These are phyloP conservation scores for Linderina pennispora DNA, from an alignment of 192 early-diverging fungal genomes.

Conservation along the genomic window DNA sequence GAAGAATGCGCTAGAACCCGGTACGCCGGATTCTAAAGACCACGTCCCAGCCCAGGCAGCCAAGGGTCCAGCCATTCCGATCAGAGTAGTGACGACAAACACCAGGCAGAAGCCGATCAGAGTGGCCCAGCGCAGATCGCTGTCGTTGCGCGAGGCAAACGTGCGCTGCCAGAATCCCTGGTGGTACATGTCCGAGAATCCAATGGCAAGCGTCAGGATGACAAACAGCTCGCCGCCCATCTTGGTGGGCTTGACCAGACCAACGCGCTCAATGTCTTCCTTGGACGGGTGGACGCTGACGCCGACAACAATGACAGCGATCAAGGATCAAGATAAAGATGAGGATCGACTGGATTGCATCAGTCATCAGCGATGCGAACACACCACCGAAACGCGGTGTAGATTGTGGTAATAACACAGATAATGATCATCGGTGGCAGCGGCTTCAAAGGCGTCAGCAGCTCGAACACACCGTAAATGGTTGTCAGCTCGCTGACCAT, in stretches of 20 bases:
- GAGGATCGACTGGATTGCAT: constrained; percentile 55
- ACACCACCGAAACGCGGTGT: constrained; percentile 65
- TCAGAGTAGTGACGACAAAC: constrained; percentile 49
- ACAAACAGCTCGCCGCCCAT: constrained; percentile 59
- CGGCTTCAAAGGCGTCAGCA: constrained; percentile 51
- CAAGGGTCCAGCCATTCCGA: constrained; percentile 59
- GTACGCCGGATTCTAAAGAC: constrained; percentile 38
- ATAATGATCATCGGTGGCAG: constrained; percentile 53
- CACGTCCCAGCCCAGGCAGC: constrained; percentile 60
- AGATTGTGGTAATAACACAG: constrained; percentile 58
- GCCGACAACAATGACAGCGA: constrained; percentile 50
- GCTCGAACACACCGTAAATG: constrained; percentile 51
- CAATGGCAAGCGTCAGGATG: constrained; percentile 57
- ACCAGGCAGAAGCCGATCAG: constrained; percentile 51
- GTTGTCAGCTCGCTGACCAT: constrained; percentile 63
- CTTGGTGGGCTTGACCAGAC: constrained; percentile 55
- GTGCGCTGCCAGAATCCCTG: constrained; percentile 72
- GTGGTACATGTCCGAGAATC: constrained; percentile 58
- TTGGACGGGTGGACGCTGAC: constrained; percentile 49
- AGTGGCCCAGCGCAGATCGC: constrained; percentile 53
- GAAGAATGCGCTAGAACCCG: constrained; percentile 60
- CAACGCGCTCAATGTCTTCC: constrained; percentile 45
- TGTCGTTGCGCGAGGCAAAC: constrained; percentile 59
- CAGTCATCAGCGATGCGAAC: constrained; percentile 60
- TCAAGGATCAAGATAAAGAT: constrained; percentile 48